A percentile compares a stretch with the other conserved stretches of the same genome.
phyloP scores from a whole-genome alignment of 116 monocot genomes.

The Dioscorea cayenensis region DNA sequence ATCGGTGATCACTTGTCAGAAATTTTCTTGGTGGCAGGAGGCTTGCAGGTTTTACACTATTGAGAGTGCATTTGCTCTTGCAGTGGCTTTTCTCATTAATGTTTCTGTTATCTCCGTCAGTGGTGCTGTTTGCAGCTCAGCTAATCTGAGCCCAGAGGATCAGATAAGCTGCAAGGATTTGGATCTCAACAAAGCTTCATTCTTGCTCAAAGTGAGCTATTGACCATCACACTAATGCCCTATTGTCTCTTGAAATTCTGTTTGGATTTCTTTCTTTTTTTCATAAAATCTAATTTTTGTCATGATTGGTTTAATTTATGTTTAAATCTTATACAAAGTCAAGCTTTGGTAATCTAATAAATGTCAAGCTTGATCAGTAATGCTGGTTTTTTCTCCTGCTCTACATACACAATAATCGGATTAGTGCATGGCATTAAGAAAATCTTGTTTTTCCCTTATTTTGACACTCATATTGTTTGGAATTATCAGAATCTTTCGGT shows the following conservation, averaged over 20 bases:
- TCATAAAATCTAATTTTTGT: neutral
- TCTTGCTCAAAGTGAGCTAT: slow-evolving; percentile 60
- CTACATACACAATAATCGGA: too few species aligned
- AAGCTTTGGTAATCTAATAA: too few species aligned
- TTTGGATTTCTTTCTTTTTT: neutral
- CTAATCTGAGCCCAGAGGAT: slow-evolving; percentile 55
- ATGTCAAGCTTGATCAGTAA: too few species aligned
- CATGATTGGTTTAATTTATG: too few species aligned
- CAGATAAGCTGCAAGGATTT: slow-evolving; percentile 57
- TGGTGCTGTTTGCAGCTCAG: slow-evolving; percentile 70
- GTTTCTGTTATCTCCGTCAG: slow-evolving; percentile 85
- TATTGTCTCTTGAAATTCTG: neutral
- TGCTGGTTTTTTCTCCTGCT: too few species aligned
- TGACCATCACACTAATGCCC: neutral
- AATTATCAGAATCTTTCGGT: too few species aligned
- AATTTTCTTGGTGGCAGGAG: slow-evolving; percentile 45
- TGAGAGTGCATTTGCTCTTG: slow-evolving; percentile 90
- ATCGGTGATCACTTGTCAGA: neutral
- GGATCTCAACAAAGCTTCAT: slow-evolving; percentile 93
- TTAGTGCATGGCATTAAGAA: too few species aligned
- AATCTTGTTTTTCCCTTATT: too few species aligned
- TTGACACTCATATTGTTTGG: too few species aligned
- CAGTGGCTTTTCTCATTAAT: slow-evolving; percentile 87
- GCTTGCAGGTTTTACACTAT: slow-evolving; percentile 79
- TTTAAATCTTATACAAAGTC: too few species aligned